Evolutionary conservation across 352 stramenopile species (phyloP).

Genomic region (Phytophthora quininea): DNA sequence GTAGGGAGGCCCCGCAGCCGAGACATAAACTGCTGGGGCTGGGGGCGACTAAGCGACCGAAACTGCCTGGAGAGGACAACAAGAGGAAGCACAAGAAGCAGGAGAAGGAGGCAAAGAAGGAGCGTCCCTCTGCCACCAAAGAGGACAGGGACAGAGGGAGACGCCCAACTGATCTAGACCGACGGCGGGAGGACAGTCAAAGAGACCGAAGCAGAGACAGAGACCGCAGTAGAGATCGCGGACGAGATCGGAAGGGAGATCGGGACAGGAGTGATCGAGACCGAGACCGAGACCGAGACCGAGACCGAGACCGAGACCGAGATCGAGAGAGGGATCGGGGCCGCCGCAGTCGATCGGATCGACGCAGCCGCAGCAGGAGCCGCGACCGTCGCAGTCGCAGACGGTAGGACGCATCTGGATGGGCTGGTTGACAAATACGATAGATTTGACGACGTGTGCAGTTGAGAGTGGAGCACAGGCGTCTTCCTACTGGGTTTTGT

Average conservation of each 20-base stretch:
- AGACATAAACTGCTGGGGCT: conserved; percentile 93
- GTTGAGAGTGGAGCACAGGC: neutral
- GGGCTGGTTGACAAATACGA: no score
- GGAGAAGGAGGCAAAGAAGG: conserved; percentile 10
- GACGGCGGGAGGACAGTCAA: conserved; percentile 10
- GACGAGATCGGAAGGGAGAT: conserved; percentile 11
- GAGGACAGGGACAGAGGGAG: conserved; percentile 7
- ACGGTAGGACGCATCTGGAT: conserved; percentile 12
- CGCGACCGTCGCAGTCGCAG: conserved; percentile 41
- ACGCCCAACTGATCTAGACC: conserved; percentile 2
- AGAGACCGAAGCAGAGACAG: neutral
- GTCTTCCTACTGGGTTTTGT: conserved; percentile 19
- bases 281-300: conserved; percentile 28
- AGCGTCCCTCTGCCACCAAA: neutral
- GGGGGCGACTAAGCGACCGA: conserved; percentile 85
- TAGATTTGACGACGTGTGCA: neutral
- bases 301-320: conserved; percentile 15
- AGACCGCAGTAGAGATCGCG: conserved; percentile 18
- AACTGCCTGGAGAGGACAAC: conserved; percentile 47
- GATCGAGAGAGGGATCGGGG: neutral
- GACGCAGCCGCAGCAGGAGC: conserved; percentile 31
- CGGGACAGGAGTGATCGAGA: conserved; percentile 10
- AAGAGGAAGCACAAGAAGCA: conserved; percentile 46
- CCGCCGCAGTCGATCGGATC: conserved; percentile 15
- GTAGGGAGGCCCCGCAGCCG: conserved; percentile 60